These are phyloP conservation scores for Ceratocystis diversiconidia DNA, from an alignment of 2,329 filamentous ascomycete species.

Conservation along the genomic window DNA sequence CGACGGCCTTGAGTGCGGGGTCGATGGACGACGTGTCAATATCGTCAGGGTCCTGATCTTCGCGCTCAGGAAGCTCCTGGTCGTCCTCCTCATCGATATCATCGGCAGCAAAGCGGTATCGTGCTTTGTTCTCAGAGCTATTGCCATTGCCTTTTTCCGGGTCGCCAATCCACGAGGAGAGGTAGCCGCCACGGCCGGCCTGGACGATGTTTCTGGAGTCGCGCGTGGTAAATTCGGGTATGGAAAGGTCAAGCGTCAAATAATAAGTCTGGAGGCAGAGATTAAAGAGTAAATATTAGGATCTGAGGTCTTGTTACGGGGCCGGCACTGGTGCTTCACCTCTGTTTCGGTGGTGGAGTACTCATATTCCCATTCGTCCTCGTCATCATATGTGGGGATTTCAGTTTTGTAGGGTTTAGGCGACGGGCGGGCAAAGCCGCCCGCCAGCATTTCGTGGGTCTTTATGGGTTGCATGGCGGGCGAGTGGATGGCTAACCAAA, in stretches of 20 bases:
- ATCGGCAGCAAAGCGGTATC: conserved; percentile 19
- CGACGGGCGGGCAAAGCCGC: conserved; percentile 9
- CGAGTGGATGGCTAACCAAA: neutral
- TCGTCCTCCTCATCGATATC: conserved; percentile 24
- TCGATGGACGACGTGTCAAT: conserved; percentile 1
- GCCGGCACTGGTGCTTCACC: conserved; percentile 25
- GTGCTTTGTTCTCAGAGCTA: conserved; percentile 5
- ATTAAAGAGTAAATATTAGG: neutral
- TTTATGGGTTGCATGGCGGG: conserved; percentile 7
- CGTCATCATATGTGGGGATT: conserved; percentile 25
- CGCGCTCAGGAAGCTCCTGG: conserved; percentile 25
- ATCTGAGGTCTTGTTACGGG: neutral
- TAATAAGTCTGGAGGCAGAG: conserved; percentile 41
- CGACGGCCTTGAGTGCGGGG: neutral
- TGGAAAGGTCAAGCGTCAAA: conserved; percentile 47
- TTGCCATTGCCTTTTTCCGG: conserved; percentile 7
- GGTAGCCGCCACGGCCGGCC: conserved; percentile 19
- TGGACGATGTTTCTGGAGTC: conserved; percentile 17
- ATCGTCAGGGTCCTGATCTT: conserved; percentile 23
- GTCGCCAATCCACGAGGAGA: conserved; percentile 23
- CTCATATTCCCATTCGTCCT: conserved; percentile 54
- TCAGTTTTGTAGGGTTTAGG: conserved; percentile 9
- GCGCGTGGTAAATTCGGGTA: conserved; percentile 36
- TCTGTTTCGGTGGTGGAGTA: conserved; percentile 51
- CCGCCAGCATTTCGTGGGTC: conserved; percentile 16